Conservation (phyloP, 2,329 filamentous ascomycete genomes). For the Rhytidhysteron rufulum region DNA sequence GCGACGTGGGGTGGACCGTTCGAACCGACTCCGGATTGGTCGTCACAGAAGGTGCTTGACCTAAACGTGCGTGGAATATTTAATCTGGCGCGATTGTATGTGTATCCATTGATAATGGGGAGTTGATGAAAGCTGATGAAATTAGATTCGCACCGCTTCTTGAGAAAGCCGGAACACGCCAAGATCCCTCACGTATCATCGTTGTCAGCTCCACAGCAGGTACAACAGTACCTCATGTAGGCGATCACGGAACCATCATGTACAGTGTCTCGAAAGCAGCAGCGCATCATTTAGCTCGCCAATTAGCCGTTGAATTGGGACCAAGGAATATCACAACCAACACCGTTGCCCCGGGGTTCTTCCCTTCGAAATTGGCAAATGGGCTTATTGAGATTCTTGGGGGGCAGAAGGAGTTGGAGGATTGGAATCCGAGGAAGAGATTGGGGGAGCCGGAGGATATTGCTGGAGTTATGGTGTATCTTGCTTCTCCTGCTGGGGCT, state of each 20-base stretch:
- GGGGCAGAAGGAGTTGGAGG: slow-evolving; percentile 38
- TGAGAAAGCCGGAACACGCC: slow-evolving; percentile 23
- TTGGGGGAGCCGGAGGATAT: slow-evolving; percentile 34
- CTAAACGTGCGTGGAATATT: slow-evolving; percentile 39
- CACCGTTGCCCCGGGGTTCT: slow-evolving; percentile 38
- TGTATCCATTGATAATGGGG: background rate
- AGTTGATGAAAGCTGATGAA: background rate
- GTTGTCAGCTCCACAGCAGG: slow-evolving; percentile 35
- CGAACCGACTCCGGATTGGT: slow-evolving; percentile 33
- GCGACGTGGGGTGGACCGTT: slow-evolving; percentile 38
- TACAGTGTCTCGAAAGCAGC: slow-evolving; percentile 40
- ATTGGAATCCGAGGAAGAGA: slow-evolving; percentile 27
- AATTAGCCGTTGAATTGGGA: slow-evolving; percentile 37
- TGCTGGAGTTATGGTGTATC: slow-evolving; percentile 34
- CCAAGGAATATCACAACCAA: slow-evolving; percentile 38
- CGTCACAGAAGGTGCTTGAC: slow-evolving; percentile 35
- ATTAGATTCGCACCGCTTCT: slow-evolving; percentile 34
- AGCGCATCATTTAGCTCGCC: slow-evolving; percentile 34
- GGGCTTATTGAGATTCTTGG: slow-evolving; percentile 35
- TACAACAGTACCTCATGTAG: slow-evolving; percentile 33
- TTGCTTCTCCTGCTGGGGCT: slow-evolving; percentile 24
- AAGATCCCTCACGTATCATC: slow-evolving; percentile 36
- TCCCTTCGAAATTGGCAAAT: slow-evolving; percentile 35
- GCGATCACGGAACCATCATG: slow-evolving; percentile 37
- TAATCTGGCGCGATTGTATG: slow-evolving; percentile 34